A percentile compares a stretch with the other conserved stretches of the same genome.
phyloP scores from a whole-genome alignment of 2,329 filamentous ascomycete species.

The Alternaria triticimaculans region DNA sequence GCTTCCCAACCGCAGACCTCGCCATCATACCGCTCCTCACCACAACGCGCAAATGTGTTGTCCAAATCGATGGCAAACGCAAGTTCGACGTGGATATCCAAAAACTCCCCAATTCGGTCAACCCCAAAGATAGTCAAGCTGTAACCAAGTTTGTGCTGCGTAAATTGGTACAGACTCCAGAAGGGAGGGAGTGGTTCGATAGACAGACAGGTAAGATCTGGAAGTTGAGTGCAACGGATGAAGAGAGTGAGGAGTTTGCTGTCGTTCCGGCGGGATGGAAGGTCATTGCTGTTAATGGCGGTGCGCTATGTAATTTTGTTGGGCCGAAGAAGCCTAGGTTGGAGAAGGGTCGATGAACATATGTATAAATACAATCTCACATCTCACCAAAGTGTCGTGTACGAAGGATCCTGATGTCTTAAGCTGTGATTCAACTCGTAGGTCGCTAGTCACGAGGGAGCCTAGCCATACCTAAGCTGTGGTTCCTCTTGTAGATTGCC shows the following conservation, averaged over 20 bases:
- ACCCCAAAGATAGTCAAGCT: constrained; percentile 30
- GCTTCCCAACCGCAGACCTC: constrained; percentile 62
- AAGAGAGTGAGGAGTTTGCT: constrained; percentile 4
- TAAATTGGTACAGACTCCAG: constrained; percentile 66
- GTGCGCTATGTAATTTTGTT: constrained; percentile 78
- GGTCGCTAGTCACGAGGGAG: no score
- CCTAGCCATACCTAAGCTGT: no score
- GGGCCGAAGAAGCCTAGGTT: constrained; percentile 16
- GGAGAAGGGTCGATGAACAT: neutral
- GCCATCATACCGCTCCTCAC: constrained; percentile 62
- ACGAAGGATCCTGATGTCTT: neutral
- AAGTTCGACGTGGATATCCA: constrained; percentile 72
- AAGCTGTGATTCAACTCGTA: neutral
- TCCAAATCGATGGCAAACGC: constrained; percentile 83
- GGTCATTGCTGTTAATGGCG: constrained; percentile 70
- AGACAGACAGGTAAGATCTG: constrained; percentile 43
- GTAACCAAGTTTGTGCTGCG: constrained; percentile 67
- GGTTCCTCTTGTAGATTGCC: no score
- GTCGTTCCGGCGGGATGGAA: constrained; percentile 49
- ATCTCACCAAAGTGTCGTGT: neutral
- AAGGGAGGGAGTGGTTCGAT: constrained; percentile 64
- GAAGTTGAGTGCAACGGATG: constrained; percentile 19
- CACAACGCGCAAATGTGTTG: constrained; percentile 64
- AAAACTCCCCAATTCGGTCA: constrained; percentile 49
- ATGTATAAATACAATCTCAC: neutral